A percentile compares a stretch with the other conserved stretches of the same genome.
Evolutionary conservation across 2,329 filamentous ascomycete species (phyloP).

Genomic region (Blastomyces silverae): DNA sequence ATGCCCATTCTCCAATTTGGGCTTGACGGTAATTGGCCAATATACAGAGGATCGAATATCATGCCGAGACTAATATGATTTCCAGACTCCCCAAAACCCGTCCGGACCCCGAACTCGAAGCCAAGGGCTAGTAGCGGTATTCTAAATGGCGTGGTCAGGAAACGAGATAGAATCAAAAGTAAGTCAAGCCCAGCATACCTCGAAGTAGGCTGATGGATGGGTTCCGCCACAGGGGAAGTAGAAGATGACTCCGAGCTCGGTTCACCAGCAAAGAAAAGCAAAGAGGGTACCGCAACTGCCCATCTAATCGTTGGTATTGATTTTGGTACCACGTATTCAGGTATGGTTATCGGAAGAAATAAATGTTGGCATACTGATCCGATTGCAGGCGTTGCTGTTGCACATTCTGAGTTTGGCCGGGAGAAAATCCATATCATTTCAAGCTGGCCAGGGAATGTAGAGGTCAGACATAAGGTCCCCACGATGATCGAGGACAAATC

Average conservation of each 20-base stretch:
- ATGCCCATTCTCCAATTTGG: not conserved
- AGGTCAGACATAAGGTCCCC: constrained; percentile 18
- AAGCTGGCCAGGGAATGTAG: constrained; percentile 18
- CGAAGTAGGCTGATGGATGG: not conserved
- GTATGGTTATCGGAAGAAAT: constrained; percentile 7
- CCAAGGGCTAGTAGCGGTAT: not conserved
- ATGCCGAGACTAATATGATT: not conserved
- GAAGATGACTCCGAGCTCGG: not conserved
- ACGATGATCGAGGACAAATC: constrained; percentile 17
- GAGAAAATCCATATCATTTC: constrained; percentile 12
- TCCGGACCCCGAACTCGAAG: not conserved
- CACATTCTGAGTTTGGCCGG: not conserved
- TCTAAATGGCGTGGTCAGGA: not conserved
- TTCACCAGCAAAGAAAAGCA: constrained; percentile 13
- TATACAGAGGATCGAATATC: not conserved
- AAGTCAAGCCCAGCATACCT: not conserved
- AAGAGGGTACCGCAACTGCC: not conserved
- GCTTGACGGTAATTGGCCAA: not conserved
- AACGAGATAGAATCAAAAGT: constrained; percentile 13
- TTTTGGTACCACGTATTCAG: constrained; percentile 23
- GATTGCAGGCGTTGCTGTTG: constrained; percentile 15
- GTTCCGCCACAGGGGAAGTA: not conserved
- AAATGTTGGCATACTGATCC: not conserved
- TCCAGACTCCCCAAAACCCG: not conserved
- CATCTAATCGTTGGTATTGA: constrained; percentile 21